A percentile compares a stretch with the other conserved stretches of the same genome.
phyloP scores from a whole-genome alignment of 352 stramenopile species.

The Globisporangium heterothallicum region DNA sequence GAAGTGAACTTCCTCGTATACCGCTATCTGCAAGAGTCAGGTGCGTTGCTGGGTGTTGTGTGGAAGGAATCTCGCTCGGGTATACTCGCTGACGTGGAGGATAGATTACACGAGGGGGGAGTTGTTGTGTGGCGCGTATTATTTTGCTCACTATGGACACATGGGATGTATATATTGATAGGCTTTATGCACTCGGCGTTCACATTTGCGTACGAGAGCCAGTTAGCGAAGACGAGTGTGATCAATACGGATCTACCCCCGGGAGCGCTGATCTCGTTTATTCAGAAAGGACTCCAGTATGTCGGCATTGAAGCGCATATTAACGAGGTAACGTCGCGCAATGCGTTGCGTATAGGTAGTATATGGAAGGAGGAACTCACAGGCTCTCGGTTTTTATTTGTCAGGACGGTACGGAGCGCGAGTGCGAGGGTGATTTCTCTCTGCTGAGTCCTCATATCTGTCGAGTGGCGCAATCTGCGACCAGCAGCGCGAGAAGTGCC shows the following conservation, averaged over 20 bases:
- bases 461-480: conserved; percentile 73
- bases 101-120: neutral
- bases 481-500: conserved; percentile 49
- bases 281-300: conserved; percentile 98
- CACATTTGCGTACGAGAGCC: conserved; percentile 98
- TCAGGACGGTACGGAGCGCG: conserved; percentile 79
- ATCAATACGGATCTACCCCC: conserved; percentile 92
- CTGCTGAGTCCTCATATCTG: conserved; percentile 91
- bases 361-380: neutral
- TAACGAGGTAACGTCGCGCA: conserved; percentile 58
- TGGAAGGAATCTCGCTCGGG: neutral
- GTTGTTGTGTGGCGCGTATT: conserved; percentile 2
- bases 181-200: conserved; percentile 97
- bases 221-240: conserved; percentile 91
- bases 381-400: neutral
- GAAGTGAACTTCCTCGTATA: conserved; percentile 99
- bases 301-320: conserved; percentile 89
- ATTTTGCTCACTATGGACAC: neutral
- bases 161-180: no score
- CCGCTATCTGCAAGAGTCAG: conserved; percentile 95
- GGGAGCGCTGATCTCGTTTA: conserved; percentile 95
- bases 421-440: conserved; percentile 88
- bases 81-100: neutral
- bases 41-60: conserved; percentile 27
- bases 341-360: conserved; percentile 19